A percentile compares a stretch with the other conserved stretches of the same genome.
phyloP scores from a whole-genome alignment of 2,329 filamentous ascomycete species.

The Trichoderma semiorbis region DNA sequence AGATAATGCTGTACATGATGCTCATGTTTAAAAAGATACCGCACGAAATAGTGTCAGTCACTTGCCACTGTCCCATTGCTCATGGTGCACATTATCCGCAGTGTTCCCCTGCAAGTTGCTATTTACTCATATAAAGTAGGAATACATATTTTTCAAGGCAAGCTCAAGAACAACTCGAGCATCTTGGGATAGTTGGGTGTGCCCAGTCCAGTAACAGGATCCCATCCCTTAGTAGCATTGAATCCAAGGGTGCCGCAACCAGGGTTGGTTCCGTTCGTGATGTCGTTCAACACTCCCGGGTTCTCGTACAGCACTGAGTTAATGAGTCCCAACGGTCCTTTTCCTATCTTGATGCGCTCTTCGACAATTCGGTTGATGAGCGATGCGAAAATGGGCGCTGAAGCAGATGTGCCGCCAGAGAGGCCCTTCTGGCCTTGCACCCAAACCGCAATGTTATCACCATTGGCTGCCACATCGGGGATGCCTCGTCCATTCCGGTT shows the following conservation, averaged over 20 bases:
- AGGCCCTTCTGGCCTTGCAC: slow-evolving; percentile 44
- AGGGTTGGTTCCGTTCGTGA: slow-evolving; percentile 25
- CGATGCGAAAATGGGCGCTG: slow-evolving; percentile 22
- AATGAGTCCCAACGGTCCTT: slow-evolving; percentile 37
- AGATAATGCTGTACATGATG: not conserved
- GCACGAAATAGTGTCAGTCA: not conserved
- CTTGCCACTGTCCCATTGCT: not conserved
- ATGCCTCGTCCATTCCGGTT: slow-evolving; percentile 42
- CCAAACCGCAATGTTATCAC: slow-evolving; percentile 24
- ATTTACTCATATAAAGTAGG: not conserved
- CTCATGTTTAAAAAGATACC: not conserved
- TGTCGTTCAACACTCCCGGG: slow-evolving; percentile 1
- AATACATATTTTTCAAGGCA: not conserved
- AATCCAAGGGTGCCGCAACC: slow-evolving; percentile 33
- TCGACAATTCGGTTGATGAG: slow-evolving; percentile 24
- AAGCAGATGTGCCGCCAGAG: slow-evolving; percentile 20
- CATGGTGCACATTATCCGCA: not conserved
- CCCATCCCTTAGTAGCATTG: slow-evolving; percentile 21
- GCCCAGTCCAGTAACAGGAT: slow-evolving; percentile 18
- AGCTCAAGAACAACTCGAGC: slow-evolving; percentile 12
- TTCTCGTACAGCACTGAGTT: slow-evolving; percentile 16
- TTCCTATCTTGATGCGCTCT: slow-evolving; percentile 28
- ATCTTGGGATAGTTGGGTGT: slow-evolving; percentile 18
- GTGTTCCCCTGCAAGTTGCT: not conserved
- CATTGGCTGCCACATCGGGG: slow-evolving; percentile 30